These are phyloP conservation scores for Holtermannia corniformis DNA, from an alignment of 768 basidiomycete species.

Conservation along the genomic window DNA sequence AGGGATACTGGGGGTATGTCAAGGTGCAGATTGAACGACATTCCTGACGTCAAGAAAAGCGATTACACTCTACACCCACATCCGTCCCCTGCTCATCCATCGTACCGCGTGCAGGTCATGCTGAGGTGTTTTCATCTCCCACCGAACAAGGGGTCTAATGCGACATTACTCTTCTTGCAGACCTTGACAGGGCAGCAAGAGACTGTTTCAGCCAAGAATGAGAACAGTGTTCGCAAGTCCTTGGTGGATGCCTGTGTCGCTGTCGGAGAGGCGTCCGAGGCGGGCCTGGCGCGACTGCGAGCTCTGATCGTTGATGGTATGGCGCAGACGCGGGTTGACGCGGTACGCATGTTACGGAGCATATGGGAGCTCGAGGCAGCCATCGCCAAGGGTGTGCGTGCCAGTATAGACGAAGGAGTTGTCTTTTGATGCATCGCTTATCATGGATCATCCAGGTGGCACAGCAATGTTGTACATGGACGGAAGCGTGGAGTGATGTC, in stretches of 20 bases:
- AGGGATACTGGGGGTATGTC: slow-evolving; percentile 76
- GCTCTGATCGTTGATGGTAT: too few species aligned
- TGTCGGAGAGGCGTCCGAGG: not conserved
- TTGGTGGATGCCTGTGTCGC: not conserved
- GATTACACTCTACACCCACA: slow-evolving; percentile 67
- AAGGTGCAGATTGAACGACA: not conserved
- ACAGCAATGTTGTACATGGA: too few species aligned
- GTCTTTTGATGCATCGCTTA: too few species aligned
- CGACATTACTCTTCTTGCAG: not conserved
- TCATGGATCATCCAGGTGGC: too few species aligned
- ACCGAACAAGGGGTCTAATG: not conserved
- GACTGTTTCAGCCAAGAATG: not conserved
- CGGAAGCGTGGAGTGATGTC: too few species aligned
- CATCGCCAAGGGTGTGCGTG: not conserved
- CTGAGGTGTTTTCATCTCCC: slow-evolving; percentile 27
- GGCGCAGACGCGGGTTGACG: too few species aligned
- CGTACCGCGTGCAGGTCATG: slow-evolving; percentile 51
- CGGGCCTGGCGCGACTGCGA: too few species aligned
- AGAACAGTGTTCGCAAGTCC: not conserved
- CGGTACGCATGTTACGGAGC: not conserved
- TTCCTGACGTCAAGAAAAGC: slow-evolving; percentile 43
- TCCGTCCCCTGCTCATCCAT: slow-evolving; percentile 60
- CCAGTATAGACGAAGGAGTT: not conserved
- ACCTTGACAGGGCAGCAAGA: not conserved
- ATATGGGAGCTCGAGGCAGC: not conserved